Evolutionary conservation across 2,329 filamentous ascomycete species (phyloP), one percentile per base, ranked within the genome.

Genomic region (Grosmannia penicillata): DNA sequence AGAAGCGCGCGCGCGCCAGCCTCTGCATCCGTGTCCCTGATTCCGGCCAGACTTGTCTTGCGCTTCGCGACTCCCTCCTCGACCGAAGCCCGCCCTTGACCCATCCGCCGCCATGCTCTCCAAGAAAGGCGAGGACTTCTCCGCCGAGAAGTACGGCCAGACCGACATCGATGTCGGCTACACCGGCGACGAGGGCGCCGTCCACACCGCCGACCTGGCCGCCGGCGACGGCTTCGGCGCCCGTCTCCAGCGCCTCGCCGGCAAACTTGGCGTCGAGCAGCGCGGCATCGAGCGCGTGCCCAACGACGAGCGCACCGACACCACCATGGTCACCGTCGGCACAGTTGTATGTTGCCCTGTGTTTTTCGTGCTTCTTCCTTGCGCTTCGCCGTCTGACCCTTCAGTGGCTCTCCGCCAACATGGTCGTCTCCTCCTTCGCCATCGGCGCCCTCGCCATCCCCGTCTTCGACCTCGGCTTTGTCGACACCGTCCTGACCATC

Each of bases 241-340:
- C 21, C 25, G 26, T 6, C 8, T 42, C 15, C 77, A 87, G 54
- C 67, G 73, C 23, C 49, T 82, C 13, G 78, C 76, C 0, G 75
- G 69, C 31, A 74, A 66, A 48, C 65, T 79, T 45, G 71, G 76
- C 30, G 70, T 86, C 39, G 81, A 87, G 57, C 74, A 82, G 58
- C 63, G 80, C 51, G 81, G 81, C 38, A 82, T 86, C 43, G 80
- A 86, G 58, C 68, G 80, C 34, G 80, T 85, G 25, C 79, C 78
- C 0, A 71, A 73, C 38, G 64, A 78, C 49, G 80, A 85, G 59
- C 63, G 78, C 47, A 75, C 68, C 6, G 75, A 82, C 54, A 69
- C 61, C 26, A 73, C 70, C 19, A 66, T 80, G 55, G 60, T 70
- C 49, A 80, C 82, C 48, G 70, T 82, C 44, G 73, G 75, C 36